Base-by-base conservation (phyloP, 2,329 filamentous ascomycete genomes). In the Arthrobotrys musiformis region DNA sequence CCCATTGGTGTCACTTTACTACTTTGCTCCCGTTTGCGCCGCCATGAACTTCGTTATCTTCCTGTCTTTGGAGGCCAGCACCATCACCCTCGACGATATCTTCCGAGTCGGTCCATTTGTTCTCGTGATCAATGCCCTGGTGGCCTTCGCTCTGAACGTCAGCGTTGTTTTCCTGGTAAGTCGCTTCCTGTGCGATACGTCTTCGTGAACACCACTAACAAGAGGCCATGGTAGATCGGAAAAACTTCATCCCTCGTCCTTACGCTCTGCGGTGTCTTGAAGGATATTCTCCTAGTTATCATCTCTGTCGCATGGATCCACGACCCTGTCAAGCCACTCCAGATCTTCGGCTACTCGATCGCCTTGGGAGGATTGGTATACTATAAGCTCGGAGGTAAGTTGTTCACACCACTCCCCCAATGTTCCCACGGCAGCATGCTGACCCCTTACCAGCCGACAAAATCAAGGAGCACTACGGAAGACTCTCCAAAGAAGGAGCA, bases 161-260 rank as follows among this genome's bases (percentile, higher is more conserved):
- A 93, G 92, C 1, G 92, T 94, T 44, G 92, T 95, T 48, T 93
- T 94, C 86, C 83, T 95, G 85, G 92, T 94, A 90, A 84, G 90
- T 86, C 26, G 19, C n/a, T 86, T 30, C 19, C n/a, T 17, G 24
- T 60, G 17, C 52, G 28, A 40, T 11, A 50, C 5, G 3, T 22
- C 13, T 17, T 42, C 11, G 30, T 3, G 19, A 15, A 9, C 15
- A 5, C 54, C 19, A 13, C 22, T 66, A 52, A 58, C 46, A 28
- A 42, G 15, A 35, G 37, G 2, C 7, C 17, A 15, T 22, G 13
- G 52, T 79, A 94, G 92, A 94, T 95, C 82, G 92, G 92, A 86
- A 94, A 92, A 86, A 94, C 92, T 15, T 94, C 92, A 0, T 92
- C 92, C 63, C 90, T 95, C 67, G 91, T 94, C 81, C 90, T 95